A percentile compares a stretch with the other conserved stretches of the same genome.
Conservation (phyloP, 2,329 filamentous ascomycete genomes). For the Xylaria sp. region DNA sequence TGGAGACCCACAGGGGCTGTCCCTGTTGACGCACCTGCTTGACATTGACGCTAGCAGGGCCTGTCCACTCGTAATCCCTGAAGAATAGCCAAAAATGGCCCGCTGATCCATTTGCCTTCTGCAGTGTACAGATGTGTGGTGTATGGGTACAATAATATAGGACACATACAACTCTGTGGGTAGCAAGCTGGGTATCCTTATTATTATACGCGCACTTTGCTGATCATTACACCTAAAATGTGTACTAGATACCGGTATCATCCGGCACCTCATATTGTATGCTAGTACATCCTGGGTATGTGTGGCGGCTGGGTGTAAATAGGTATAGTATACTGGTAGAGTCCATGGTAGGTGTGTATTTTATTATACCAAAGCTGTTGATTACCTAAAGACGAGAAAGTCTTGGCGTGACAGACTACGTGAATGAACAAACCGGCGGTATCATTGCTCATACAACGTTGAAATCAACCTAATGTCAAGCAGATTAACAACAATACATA, state of each 20-base stretch:
- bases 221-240: not conserved
- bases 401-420: not conserved
- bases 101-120: constrained; percentile 25
- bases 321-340: not conserved
- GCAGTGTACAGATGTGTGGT: constrained; percentile 7
- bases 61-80: constrained; percentile 36
- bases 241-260: not conserved
- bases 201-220: constrained; percentile 12
- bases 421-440: not conserved
- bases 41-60: constrained; percentile 42
- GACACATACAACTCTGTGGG: constrained; percentile 9
- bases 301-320: not conserved
- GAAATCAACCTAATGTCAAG: not conserved
- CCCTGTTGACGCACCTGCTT: constrained; percentile 37
- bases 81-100: constrained; percentile 37
- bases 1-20: constrained; percentile 18
- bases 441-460: not conserved
- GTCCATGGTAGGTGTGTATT: not conserved
- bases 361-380: not conserved
- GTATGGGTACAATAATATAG: constrained; percentile 2
- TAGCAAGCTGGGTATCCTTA: constrained; percentile 20
- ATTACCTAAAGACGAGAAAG: not conserved
- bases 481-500: not conserved
- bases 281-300: not conserved
- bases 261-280: not conserved